Conservation (phyloP, 148 eudicot genomes). For the Selenicereus undatus region DNA sequence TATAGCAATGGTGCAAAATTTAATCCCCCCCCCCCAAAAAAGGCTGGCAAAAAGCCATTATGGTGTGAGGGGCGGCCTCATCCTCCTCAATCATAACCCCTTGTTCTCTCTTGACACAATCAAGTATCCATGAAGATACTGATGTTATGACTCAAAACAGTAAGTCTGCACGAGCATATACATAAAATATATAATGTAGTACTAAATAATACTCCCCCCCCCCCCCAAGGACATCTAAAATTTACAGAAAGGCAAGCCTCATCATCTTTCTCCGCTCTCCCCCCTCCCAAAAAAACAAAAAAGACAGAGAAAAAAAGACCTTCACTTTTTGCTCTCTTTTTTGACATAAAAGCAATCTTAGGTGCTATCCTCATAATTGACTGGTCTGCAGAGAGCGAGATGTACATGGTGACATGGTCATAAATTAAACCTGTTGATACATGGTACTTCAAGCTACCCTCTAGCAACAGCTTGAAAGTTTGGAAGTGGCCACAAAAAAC, state of each 20-base stretch:
- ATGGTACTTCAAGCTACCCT: neutral
- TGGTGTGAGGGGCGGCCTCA: neutral
- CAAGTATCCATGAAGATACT: neutral
- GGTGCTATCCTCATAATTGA: neutral
- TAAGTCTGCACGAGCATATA: neutral
- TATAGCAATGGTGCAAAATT: neutral
- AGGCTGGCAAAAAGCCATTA: no score
- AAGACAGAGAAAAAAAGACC: neutral
- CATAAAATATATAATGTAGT: neutral
- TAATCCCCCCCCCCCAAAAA: neutral
- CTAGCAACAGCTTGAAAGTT: neutral
- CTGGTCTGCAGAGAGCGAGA: neutral
- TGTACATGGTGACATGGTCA: neutral
- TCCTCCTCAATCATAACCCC: neutral
- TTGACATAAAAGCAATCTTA: neutral
- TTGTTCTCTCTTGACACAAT: neutral
- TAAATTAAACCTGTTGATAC: neutral
- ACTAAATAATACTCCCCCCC: neutral
- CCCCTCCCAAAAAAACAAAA: no score
- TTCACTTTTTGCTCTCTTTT: neutral
- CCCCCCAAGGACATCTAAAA: neutral
- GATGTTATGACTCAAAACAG: no score
- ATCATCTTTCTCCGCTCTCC: neutral
- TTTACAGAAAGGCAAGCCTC: neutral
- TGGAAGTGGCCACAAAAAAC: neutral